Evolutionary conservation across 768 basidiomycete genomes (phyloP).

Genomic region (Termitomyces titanicus): DNA sequence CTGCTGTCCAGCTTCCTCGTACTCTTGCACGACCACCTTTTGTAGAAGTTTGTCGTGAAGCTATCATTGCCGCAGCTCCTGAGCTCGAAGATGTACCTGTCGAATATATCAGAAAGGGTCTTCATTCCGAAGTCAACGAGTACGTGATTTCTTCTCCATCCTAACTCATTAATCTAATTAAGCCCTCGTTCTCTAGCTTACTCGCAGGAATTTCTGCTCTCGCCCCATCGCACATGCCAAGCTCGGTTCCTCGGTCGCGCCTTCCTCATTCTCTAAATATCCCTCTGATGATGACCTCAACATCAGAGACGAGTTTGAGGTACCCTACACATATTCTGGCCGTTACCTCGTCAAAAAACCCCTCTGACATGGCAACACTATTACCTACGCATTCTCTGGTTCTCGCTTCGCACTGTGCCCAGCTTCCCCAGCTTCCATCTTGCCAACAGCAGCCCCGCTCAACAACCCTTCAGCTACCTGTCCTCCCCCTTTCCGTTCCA

Average conservation of each 20-base stretch:
- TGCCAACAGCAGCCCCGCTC: conserved; percentile 25
- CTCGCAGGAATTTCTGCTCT: conserved; percentile 50
- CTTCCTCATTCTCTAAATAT: conserved; percentile 58
- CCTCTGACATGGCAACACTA: conserved; percentile 42
- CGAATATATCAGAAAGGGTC: conserved; percentile 64
- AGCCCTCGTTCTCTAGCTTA: conserved; percentile 40
- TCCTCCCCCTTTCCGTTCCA: conserved; percentile 72
- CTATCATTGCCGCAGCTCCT: conserved; percentile 63
- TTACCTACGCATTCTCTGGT: conserved; percentile 63
- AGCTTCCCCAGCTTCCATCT: conserved; percentile 48
- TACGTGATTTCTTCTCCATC: conserved; percentile 26
- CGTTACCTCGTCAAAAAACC: conserved; percentile 44
- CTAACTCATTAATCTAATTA: conserved; percentile 12
- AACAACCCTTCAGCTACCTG: conserved; percentile 48
- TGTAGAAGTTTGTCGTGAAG: conserved; percentile 52
- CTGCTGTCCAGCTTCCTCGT: conserved; percentile 65
- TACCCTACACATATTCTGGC: conserved; percentile 58
- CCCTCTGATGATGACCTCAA: conserved; percentile 28
- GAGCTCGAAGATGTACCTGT: conserved; percentile 60
- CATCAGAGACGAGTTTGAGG: conserved; percentile 25
- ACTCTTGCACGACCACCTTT: conserved; percentile 62
- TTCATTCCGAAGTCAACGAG: conserved; percentile 44
- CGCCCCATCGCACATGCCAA: conserved; percentile 53
- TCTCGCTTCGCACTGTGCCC: conserved; percentile 57
- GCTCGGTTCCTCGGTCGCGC: conserved; percentile 62